Evolutionary conservation across 163 green algal species (phyloP).

Genomic region (Volvox carteri): DNA sequence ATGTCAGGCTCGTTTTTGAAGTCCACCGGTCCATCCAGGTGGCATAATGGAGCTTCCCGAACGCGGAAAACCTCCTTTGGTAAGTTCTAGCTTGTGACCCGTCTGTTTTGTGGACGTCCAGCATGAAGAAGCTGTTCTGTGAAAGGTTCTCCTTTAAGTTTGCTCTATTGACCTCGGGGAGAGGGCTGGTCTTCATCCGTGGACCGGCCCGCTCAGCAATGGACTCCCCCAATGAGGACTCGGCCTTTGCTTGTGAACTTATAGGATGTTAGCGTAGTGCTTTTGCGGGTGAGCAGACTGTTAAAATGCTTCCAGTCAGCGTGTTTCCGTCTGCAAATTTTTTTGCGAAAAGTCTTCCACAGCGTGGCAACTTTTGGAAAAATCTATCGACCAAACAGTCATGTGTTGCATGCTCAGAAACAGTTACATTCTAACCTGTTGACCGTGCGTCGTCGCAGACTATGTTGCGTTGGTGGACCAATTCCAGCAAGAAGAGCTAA

Average conservation of each 20-base stretch:
- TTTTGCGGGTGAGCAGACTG: too few relatives aligned
- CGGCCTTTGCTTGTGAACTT: background rate
- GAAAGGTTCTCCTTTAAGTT: background rate
- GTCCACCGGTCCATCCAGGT: too few relatives aligned
- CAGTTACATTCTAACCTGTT: background rate
- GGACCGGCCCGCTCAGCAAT: background rate
- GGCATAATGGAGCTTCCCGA: background rate
- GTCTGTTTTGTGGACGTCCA: background rate
- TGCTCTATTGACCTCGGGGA: background rate
- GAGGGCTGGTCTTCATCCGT: background rate
- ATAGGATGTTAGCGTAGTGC: too few relatives aligned
- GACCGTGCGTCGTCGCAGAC: background rate
- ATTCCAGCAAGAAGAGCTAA: conserved; percentile 9
- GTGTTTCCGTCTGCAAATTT: too few relatives aligned
- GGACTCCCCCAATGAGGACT: background rate
- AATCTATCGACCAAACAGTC: too few relatives aligned
- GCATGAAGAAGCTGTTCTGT: background rate
- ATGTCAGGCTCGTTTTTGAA: too few relatives aligned
- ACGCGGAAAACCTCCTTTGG: background rate
- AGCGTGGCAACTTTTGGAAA: too few relatives aligned
- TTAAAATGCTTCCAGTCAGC: too few relatives aligned
- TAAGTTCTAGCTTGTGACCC: background rate
- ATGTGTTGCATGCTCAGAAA: too few relatives aligned
- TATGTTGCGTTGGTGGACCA: conserved; percentile 11
- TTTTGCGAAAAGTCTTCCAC: background rate